Evolutionary conservation across 345 rosid species (phyloP).

Genomic region (Gossypium longicalyx): DNA sequence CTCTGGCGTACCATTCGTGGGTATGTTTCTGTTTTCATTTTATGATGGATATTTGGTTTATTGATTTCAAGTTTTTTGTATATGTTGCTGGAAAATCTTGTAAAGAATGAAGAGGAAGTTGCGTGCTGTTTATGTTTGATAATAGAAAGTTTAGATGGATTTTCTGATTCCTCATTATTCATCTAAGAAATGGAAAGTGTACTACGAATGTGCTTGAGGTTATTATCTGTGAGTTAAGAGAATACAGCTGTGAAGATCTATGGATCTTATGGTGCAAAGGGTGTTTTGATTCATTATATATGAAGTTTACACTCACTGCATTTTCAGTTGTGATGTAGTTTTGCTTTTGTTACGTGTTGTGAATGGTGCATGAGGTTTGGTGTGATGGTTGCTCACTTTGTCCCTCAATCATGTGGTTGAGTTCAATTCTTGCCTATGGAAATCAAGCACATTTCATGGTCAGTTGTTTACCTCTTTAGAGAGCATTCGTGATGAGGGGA

Average conservation of each 20-base stretch:
- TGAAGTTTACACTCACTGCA: background rate
- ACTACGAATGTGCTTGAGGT: no score
- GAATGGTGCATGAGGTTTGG: background rate
- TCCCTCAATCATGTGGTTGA: no score
- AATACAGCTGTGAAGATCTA: background rate
- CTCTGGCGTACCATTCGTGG: slow-evolving; percentile 88
- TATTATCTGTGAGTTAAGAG: no score
- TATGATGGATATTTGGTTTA: background rate
- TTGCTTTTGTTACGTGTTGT: no score
- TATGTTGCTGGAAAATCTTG: background rate
- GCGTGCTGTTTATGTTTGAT: background rate
- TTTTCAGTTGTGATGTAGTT: no score
- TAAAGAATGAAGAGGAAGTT: background rate
- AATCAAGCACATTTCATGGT: no score
- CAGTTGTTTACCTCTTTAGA: no score
- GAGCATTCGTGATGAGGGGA: no score
- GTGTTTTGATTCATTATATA: background rate
- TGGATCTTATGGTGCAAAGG: background rate
- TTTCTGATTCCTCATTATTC: background rate
- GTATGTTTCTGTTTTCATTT: slow-evolving; percentile 24
- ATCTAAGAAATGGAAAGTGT: no score
- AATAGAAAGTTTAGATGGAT: background rate
- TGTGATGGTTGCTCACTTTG: no score
- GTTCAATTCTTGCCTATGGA: no score
- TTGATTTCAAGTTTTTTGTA: background rate